These are phyloP conservation scores for Pythium sukuiense DNA, from an alignment of 352 stramenopile genomes.

Conservation along the genomic window DNA sequence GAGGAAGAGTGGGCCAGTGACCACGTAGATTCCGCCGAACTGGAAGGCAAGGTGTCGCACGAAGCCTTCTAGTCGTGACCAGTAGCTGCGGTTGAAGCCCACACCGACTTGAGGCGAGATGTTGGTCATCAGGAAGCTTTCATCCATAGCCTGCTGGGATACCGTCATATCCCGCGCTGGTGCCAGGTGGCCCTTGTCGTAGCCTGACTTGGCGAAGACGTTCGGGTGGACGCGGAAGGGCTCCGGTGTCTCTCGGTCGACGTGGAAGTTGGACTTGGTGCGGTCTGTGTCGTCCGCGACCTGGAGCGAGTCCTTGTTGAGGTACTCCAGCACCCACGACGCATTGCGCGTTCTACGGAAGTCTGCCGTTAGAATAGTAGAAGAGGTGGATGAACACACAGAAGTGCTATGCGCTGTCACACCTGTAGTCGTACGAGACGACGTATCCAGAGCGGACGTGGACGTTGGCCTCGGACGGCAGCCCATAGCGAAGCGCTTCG, in stretches of 20 bases:
- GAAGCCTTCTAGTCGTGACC: conserved; percentile 85
- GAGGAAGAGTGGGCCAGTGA: conserved; percentile 94
- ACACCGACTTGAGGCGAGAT: conserved; percentile 91
- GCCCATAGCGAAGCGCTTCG: conserved; percentile 72
- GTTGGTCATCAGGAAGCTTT: conserved; percentile 96
- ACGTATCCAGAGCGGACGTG: conserved; percentile 79
- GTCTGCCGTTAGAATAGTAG: too few species aligned
- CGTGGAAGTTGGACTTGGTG: conserved; percentile 85
- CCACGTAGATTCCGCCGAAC: conserved; percentile 85
- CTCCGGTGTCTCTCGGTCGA: conserved; percentile 69
- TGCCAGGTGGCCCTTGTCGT: conserved; percentile 94
- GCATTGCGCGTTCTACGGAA: conserved; percentile 70
- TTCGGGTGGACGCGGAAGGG: conserved; percentile 86
- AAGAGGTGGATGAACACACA: too few species aligned
- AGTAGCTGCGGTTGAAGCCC: conserved; percentile 89
- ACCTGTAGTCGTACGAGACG: conserved; percentile 85
- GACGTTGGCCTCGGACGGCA: conserved; percentile 66
- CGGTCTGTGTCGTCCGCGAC: conserved; percentile 71
- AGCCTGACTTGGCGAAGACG: conserved; percentile 90
- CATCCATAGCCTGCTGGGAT: conserved; percentile 83
- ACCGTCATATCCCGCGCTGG: conserved; percentile 89
- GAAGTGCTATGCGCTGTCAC: neutral
- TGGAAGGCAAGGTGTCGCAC: conserved; percentile 77
- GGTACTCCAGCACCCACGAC: conserved; percentile 83
- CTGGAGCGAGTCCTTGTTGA: conserved; percentile 73